Conservation (phyloP, 108 stramenopile species). For the Aurantiochytrium sp. region DNA sequence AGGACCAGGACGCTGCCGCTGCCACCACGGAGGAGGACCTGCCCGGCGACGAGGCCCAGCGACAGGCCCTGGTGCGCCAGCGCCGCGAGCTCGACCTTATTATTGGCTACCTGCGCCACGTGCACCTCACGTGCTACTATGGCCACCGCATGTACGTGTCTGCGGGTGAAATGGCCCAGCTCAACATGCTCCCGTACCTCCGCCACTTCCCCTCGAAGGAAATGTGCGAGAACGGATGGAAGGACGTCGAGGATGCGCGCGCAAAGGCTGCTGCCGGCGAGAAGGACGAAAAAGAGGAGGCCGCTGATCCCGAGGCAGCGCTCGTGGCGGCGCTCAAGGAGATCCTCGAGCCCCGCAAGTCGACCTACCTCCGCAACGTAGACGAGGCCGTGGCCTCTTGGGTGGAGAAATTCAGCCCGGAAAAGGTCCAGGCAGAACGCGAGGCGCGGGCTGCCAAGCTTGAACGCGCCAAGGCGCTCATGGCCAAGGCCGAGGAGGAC, state of each 20-base stretch:
- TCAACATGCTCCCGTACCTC: background rate
- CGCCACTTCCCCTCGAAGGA: background rate
- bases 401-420: background rate
- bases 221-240: background rate
- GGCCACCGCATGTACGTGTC: background rate
- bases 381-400: background rate
- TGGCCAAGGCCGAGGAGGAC: background rate
- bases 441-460: background rate
- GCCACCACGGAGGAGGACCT: background rate
- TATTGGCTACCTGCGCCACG: slow-evolving; percentile 10
- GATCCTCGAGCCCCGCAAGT: background rate
- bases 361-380: background rate
- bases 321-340: background rate
- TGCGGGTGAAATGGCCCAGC: background rate
- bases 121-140: slow-evolving; percentile 2
- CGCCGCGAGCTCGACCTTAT: background rate
- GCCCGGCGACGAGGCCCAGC: background rate
- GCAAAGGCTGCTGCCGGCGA: background rate
- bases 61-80: background rate
- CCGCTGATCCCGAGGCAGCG: background rate
- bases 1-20: too few species aligned
- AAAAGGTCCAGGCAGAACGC: background rate
- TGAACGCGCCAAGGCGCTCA: background rate
- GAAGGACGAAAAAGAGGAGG: background rate
- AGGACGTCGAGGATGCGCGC: background rate